Evolutionary conservation across 805 yeast species (phyloP).

Genomic region (Yarrowia yakushimensis): DNA sequence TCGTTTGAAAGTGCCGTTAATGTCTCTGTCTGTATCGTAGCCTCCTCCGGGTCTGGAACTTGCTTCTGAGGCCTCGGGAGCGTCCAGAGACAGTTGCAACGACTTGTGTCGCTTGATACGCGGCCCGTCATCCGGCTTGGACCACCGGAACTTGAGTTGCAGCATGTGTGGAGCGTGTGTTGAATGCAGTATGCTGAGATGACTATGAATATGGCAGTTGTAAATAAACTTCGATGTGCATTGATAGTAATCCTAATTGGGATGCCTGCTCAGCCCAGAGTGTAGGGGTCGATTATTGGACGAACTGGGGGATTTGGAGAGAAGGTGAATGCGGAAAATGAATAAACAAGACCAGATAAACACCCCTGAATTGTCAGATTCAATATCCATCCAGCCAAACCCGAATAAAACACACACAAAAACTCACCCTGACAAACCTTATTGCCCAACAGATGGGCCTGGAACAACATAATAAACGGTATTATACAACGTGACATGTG

Average conservation of each 20-base stretch:
- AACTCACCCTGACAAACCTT: not conserved
- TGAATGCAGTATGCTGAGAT: not conserved
- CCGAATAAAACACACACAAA: not conserved
- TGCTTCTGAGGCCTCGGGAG: not conserved
- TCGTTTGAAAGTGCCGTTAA: conserved; percentile 9
- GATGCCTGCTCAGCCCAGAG: not conserved
- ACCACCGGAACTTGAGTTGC: conserved; percentile 10
- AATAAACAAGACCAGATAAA: too few relatives aligned
- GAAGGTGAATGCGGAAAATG: too few relatives aligned
- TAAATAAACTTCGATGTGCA: not conserved
- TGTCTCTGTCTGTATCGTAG: conserved; percentile 7
- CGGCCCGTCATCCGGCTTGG: not conserved
- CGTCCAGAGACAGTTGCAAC: not conserved
- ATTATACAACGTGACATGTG: not conserved
- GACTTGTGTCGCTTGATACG: conserved; percentile 15
- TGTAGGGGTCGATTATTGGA: too few relatives aligned
- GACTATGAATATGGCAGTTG: too few relatives aligned
- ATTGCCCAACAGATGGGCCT: conserved; percentile 4
- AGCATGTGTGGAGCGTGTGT: not conserved
- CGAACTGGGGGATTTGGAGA: too few relatives aligned
- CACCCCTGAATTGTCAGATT: too few relatives aligned
- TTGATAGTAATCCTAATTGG: conserved; percentile 21
- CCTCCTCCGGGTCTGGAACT: conserved; percentile 7
- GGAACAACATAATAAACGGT: too few relatives aligned
- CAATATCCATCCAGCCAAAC: too few relatives aligned